Percentiles rank a stretch among this genome's conserved stretches.
Conservation (phyloP, 352 stramenopile genomes). For the Phytophthora citricola region DNA sequence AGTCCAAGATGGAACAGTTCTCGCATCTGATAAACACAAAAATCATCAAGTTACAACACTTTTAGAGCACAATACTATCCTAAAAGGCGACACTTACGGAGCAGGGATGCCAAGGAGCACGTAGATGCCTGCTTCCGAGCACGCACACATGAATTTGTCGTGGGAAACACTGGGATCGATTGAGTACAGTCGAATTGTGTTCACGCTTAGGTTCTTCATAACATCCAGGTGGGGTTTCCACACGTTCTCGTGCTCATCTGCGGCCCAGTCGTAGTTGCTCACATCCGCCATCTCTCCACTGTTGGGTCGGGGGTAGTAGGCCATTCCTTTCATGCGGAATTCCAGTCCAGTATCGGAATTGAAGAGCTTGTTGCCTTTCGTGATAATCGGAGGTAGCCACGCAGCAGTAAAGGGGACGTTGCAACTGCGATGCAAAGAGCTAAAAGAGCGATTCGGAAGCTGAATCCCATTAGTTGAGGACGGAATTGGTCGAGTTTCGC, state of each 20-base stretch:
- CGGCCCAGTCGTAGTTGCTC: slow-evolving; percentile 70
- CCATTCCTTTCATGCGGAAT: slow-evolving; percentile 75
- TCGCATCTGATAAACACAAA: slow-evolving; percentile 39
- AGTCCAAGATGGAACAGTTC: slow-evolving; percentile 57
- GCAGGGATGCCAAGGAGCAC: slow-evolving; percentile 70
- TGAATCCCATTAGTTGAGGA: slow-evolving; percentile 20
- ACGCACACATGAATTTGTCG: slow-evolving; percentile 86
- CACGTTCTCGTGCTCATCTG: slow-evolving; percentile 61
- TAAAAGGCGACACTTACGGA: slow-evolving; percentile 29
- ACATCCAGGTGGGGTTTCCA: slow-evolving; percentile 61
- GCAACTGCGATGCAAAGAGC: slow-evolving; percentile 11
- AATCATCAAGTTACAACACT: too few relatives aligned
- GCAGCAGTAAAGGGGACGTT: slow-evolving; percentile 16
- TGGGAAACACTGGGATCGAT: slow-evolving; percentile 66
- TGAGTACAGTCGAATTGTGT: slow-evolving; percentile 73
- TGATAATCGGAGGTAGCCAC: slow-evolving; percentile 55
- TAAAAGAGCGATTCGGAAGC: slow-evolving; percentile 7
- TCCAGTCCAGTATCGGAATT: slow-evolving; percentile 65
- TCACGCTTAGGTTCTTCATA: slow-evolving; percentile 65
- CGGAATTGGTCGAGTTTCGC: too few relatives aligned
- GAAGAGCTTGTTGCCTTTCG: slow-evolving; percentile 89
- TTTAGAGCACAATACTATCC: background rate
- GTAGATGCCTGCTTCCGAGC: slow-evolving; percentile 71
- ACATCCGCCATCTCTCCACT: slow-evolving; percentile 55
- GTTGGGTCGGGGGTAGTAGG: slow-evolving; percentile 77